Conservation (phyloP, 176 grass and related monocot species). For the Elaeis guineensis region DNA sequence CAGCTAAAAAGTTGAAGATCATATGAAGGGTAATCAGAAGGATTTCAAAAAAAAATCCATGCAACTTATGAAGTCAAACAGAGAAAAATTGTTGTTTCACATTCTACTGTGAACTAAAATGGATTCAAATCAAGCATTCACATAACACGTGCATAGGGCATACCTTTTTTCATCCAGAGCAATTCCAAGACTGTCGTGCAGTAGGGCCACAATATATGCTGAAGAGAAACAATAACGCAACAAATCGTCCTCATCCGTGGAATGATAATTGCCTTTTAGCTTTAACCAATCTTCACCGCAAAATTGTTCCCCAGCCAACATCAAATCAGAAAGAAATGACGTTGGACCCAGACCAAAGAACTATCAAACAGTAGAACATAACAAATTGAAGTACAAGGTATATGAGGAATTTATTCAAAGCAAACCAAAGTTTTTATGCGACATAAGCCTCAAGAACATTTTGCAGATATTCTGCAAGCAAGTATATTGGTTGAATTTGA, state of each 20-base stretch:
- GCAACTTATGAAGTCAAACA: background rate
- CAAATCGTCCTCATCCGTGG: slow-evolving; percentile 64
- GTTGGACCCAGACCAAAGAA: slow-evolving; percentile 66
- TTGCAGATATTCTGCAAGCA: too few relatives aligned
- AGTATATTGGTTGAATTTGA: too few relatives aligned
- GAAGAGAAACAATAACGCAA: slow-evolving; percentile 93
- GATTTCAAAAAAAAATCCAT: too few relatives aligned
- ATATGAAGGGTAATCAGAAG: too few relatives aligned
- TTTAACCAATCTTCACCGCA: slow-evolving; percentile 77
- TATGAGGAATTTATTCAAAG: too few relatives aligned
- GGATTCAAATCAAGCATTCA: background rate
- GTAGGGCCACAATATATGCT: slow-evolving; percentile 75
- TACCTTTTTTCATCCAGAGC: slow-evolving; percentile 59
- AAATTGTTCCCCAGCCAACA: slow-evolving; percentile 68
- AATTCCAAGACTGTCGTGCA: slow-evolving; percentile 82
- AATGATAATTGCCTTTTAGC: slow-evolving; percentile 57
- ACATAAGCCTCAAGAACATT: too few relatives aligned
- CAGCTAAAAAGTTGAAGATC: too few relatives aligned
- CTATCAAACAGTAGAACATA: slow-evolving; percentile 29
- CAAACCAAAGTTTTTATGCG: too few relatives aligned
- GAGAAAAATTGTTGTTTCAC: background rate
- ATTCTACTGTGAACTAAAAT: background rate
- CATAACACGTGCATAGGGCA: slow-evolving; percentile 1
- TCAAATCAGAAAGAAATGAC: slow-evolving; percentile 60
- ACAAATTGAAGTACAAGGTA: too few relatives aligned